Percentiles rank a stretch among this genome's conserved stretches.
Evolutionary conservation across 305 asterid genomes (phyloP).

Genomic region (Fraxinus greggii): DNA sequence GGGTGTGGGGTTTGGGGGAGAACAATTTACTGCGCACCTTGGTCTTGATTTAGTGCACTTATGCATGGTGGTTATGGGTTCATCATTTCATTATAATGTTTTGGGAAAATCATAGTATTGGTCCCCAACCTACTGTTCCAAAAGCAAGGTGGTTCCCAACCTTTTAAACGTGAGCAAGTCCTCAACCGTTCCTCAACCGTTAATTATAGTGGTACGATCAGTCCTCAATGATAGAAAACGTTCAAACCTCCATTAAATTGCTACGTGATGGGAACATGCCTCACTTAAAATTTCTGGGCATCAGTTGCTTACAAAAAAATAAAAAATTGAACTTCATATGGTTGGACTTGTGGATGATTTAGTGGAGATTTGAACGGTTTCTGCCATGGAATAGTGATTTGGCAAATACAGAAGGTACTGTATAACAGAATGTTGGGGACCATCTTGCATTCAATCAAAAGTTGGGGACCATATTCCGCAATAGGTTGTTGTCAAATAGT

Average conservation of each 20-base stretch:
- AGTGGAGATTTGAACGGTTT: not conserved
- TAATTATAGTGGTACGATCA: not conserved
- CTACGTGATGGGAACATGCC: not conserved
- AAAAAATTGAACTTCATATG: not conserved
- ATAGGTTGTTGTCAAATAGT: not conserved
- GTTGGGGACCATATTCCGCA: not conserved
- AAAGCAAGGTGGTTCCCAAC: not conserved
- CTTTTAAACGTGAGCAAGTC: not conserved
- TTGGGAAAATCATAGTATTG: not conserved
- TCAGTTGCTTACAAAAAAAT: not conserved
- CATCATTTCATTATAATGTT: not conserved
- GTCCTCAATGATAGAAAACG: not conserved
- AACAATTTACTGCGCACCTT: not conserved
- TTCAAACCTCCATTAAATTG: not conserved
- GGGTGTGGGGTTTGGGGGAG: not conserved
- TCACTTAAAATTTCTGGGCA: not conserved
- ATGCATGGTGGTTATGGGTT: not conserved
- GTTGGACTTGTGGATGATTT: not conserved
- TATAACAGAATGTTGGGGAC: not conserved
- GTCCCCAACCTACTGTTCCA: not conserved
- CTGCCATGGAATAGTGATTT: not conserved
- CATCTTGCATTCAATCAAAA: not conserved
- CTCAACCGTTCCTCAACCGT: not conserved
- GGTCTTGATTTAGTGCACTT: not conserved
- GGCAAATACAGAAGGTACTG: not conserved